Percentiles rank a stretch among this genome's conserved stretches.
Conservation (phyloP, 2,329 filamentous ascomycete genomes). For the Cordyceps tenuipes region DNA sequence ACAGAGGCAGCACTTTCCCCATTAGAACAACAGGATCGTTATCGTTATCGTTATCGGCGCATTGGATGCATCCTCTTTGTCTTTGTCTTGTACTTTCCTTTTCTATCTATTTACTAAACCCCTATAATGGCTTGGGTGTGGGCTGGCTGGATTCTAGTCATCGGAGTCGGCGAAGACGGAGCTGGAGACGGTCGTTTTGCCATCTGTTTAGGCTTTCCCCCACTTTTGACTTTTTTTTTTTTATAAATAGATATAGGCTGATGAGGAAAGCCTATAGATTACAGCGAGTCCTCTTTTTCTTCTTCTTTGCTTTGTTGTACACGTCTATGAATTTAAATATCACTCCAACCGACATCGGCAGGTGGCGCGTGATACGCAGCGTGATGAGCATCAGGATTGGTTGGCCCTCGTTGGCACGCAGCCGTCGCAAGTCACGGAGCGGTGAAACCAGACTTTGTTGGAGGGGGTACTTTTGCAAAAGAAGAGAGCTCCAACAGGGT, state of each 20-base stretch:
- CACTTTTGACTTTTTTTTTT: no score
- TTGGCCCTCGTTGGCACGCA: background rate
- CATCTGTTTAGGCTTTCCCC: background rate
- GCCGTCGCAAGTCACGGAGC: background rate
- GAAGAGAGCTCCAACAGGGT: no score
- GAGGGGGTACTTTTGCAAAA: background rate
- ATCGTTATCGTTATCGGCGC: background rate
- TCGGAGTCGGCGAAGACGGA: background rate
- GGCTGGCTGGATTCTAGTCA: background rate
- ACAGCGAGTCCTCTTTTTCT: background rate
- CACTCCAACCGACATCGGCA: no score
- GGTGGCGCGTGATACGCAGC: background rate
- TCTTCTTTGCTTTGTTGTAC: background rate
- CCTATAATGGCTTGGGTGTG: background rate
- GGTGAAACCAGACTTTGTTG: background rate
- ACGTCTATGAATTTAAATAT: background rate
- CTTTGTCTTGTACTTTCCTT: background rate
- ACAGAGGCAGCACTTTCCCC: background rate
- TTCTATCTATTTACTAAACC: background rate
- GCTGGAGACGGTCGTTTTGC: background rate
- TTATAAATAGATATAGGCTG: background rate
- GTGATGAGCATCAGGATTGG: background rate
- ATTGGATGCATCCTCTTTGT: background rate
- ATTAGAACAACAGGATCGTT: background rate
- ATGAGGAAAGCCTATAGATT: background rate